Evolutionary conservation across 805 yeast genomes (phyloP).

Genomic region (Candida patagonica): DNA sequence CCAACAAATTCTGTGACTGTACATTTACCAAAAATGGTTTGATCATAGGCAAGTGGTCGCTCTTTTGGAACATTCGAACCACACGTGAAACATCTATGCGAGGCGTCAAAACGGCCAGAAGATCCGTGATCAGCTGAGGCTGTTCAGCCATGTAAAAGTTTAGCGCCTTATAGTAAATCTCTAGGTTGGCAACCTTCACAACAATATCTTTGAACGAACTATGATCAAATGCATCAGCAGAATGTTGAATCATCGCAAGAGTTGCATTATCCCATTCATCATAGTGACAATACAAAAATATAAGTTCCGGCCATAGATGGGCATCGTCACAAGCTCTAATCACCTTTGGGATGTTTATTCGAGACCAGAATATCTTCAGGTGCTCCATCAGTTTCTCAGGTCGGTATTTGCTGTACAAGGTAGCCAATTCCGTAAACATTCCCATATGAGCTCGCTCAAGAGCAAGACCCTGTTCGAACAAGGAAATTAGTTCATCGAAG

Average conservation of each 20-base stretch:
- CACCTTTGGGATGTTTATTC: constrained; percentile 95
- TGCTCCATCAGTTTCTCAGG: constrained; percentile 93
- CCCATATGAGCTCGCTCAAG: constrained; percentile 99
- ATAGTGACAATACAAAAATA: constrained; percentile 93
- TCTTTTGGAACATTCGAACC: constrained; percentile 85
- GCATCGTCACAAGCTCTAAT: constrained; percentile 88
- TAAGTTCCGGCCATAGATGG: constrained; percentile 92
- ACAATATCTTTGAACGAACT: constrained; percentile 87
- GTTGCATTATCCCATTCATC: constrained; percentile 99
- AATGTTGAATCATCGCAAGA: constrained; percentile 88
- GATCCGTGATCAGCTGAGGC: constrained; percentile 82
- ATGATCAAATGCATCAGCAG: constrained; percentile 90
- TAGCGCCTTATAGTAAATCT: constrained; percentile 94
- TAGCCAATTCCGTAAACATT: constrained; percentile 94
- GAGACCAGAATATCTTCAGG: constrained; percentile 94
- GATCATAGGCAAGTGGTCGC: constrained; percentile 92
- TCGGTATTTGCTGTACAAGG: constrained; percentile 79
- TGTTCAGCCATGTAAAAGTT: constrained; percentile 89
- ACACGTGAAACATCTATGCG: constrained; percentile 92
- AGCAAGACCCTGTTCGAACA: constrained; percentile 92
- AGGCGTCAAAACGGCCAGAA: constrained; percentile 74
- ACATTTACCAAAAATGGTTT: constrained; percentile 92
- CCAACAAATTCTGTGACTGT: constrained; percentile 77
- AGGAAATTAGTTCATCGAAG: constrained; percentile 81
- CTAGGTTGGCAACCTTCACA: constrained; percentile 91